Conservation (phyloP, 345 rosid genomes). For the Microthlaspi erraticum region DNA sequence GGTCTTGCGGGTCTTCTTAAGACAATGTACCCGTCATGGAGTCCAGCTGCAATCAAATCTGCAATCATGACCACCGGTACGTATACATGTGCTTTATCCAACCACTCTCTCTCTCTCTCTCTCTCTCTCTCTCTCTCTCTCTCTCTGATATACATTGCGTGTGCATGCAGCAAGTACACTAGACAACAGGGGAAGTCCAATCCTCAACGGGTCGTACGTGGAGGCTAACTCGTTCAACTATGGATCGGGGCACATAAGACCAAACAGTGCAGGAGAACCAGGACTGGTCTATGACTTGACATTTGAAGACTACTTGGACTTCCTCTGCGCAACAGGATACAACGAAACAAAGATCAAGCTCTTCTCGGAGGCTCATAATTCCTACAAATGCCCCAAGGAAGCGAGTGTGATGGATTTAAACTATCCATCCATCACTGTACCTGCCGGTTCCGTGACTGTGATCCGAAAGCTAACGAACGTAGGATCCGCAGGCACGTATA, state of each 20-base stretch:
- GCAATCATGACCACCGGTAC: conserved; percentile 29
- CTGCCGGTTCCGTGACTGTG: conserved; percentile 15
- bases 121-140: not conserved
- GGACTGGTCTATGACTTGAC: conserved; percentile 29
- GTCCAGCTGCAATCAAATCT: conserved; percentile 17
- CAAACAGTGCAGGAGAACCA: conserved; percentile 29
- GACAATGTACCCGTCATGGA: conserved; percentile 25
- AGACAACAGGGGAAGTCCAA: conserved; percentile 31
- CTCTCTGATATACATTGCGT: not conserved
- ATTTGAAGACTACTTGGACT: conserved; percentile 27
- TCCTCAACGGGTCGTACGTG: conserved; percentile 16
- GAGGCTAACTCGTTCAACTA: conserved; percentile 32
- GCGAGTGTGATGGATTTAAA: conserved; percentile 8
- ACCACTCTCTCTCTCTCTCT: not conserved
- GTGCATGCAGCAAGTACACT: conserved; percentile 17
- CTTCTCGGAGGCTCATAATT: not conserved
- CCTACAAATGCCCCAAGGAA: conserved; percentile 12
- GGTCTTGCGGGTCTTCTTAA: conserved; percentile 27
- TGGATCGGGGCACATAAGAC: conserved; percentile 31
- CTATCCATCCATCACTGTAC: conserved; percentile 32
- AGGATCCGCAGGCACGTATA: conserved; percentile 45
- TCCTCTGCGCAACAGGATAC: conserved; percentile 31
- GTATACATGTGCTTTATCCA: too few relatives aligned
- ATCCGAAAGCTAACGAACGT: conserved; percentile 33
- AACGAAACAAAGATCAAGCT: conserved; percentile 20